These are phyloP conservation scores for Sarocladium strictum DNA, from an alignment of 2,329 filamentous ascomycete species.

Conservation along the genomic window DNA sequence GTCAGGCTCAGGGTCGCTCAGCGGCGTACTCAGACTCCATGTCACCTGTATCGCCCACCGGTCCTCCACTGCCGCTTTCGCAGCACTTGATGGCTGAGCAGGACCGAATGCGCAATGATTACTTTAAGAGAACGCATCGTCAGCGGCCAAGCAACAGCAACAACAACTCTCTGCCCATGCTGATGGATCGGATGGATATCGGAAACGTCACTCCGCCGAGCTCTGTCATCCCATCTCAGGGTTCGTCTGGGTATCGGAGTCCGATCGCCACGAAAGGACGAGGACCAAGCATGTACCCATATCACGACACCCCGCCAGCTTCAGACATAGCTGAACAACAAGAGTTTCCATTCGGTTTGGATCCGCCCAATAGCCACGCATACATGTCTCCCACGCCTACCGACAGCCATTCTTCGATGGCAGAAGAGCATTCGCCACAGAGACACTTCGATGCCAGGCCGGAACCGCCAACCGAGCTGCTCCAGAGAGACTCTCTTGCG, in stretches of 20 bases:
- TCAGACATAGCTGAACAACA: not conserved
- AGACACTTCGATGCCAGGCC: not conserved
- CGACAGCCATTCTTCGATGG: not conserved
- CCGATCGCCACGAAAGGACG: not conserved
- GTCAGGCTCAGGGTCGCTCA: not conserved
- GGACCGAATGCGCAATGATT: not conserved
- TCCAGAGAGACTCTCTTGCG: not conserved
- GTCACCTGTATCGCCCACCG: not conserved
- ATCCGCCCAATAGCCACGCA: not conserved
- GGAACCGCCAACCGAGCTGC: not conserved
- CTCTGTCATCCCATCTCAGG: not conserved
- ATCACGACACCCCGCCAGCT: not conserved
- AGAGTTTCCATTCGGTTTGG: not conserved
- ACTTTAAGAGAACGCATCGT: not conserved
- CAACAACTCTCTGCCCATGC: not conserved
- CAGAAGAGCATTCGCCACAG: not conserved
- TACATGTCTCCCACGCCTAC: not conserved
- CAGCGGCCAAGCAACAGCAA: not conserved
- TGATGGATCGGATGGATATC: conserved; percentile 1
- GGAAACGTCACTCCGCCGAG: not conserved
- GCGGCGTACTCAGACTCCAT: not conserved
- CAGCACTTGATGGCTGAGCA: not conserved
- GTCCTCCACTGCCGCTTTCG: not conserved
- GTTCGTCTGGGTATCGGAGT: not conserved
- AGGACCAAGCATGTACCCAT: not conserved